Base-by-base conservation (phyloP, 2,329 filamentous ascomycete species). In the Beauveria sp. region DNA sequence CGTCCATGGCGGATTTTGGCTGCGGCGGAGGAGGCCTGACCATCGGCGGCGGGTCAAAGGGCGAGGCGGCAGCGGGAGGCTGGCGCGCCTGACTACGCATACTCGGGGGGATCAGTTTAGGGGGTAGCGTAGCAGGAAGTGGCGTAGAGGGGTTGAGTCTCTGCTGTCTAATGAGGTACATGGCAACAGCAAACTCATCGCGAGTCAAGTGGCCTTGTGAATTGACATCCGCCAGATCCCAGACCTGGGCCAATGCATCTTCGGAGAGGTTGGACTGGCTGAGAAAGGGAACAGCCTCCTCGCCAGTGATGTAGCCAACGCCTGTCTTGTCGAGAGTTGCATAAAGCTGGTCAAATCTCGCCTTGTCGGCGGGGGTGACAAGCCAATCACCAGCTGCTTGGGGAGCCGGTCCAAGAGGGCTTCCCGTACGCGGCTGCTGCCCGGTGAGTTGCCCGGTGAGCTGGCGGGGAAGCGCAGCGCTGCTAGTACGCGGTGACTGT, bases 111-210 rank as follows among this genome's bases (percentile, higher is more conserved):
- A 97, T 83, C 44, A 97, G 78, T 66, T 88, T 92, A 0, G 87
- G 79, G 10, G 93, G 92, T 47, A 99, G 77, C n/a, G 84, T 82
- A 24, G 87, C 79, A 2, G 94, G 94, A 37, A 97, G 75, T 30
- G 84, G 78, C 46, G 76, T 76, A 37, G 77, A 71, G 61, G 85
- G 85, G 64, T 87, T 88, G 65, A 83, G 89, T 59, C 92, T 84
- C 72, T 97, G 92, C 72, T 96, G 90, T 63, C 92, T 85, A 68
- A 99, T 97, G 55, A 99, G 80, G 71, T 96, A 96, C 92, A 99
- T 97, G 58, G 94, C 93, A 52, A 99, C 92, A 0, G 94, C 92
- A 71, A 99, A 99, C 68, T 96, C 92, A 66, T 99, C 94, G 67
- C 85, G 86, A 52, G 83, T 92, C 61, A 99, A 79, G 61, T 89